Evolutionary conservation across 768 basidiomycete species (phyloP).

Genomic region (Termitomyces sp.): DNA sequence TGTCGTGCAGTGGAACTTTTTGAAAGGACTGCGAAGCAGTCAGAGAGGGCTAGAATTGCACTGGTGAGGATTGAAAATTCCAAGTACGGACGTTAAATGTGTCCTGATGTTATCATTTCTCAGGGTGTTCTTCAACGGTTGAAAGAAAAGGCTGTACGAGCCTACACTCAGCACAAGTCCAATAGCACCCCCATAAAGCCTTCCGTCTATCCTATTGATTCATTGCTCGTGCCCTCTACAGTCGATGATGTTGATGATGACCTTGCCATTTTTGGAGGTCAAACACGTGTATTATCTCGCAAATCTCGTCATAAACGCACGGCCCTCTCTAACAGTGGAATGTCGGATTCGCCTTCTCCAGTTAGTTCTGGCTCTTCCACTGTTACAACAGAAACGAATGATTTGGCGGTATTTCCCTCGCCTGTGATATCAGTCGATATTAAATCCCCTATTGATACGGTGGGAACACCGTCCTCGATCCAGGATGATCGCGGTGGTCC

Average conservation of each 20-base stretch:
- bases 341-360: constrained; percentile 12
- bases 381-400: neutral
- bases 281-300: constrained; percentile 33
- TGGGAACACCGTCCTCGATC: constrained; percentile 15
- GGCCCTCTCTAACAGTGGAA: neutral
- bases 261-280: constrained; percentile 50
- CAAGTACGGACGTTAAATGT: neutral
- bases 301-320: constrained; percentile 10
- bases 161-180: constrained; percentile 24
- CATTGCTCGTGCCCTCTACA: neutral
- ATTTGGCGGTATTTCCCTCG: neutral
- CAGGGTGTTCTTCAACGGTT: constrained; percentile 40
- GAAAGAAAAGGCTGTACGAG: constrained; percentile 36
- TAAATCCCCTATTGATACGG: constrained; percentile 16
- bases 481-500: neutral
- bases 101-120: neutral
- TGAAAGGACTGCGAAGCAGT: constrained; percentile 35
- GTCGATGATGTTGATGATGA: constrained; percentile 36
- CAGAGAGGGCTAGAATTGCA: constrained; percentile 41
- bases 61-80: constrained; percentile 24
- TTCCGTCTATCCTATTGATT: neutral
- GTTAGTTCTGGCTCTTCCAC: constrained; percentile 4
- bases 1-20: constrained; percentile 40
- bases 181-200: constrained; percentile 5
- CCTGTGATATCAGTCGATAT: neutral